Evolutionary conservation across 2,329 filamentous ascomycete species (phyloP), one percentile per base, ranked within the genome.

Genomic region (Colletotrichum sp.): DNA sequence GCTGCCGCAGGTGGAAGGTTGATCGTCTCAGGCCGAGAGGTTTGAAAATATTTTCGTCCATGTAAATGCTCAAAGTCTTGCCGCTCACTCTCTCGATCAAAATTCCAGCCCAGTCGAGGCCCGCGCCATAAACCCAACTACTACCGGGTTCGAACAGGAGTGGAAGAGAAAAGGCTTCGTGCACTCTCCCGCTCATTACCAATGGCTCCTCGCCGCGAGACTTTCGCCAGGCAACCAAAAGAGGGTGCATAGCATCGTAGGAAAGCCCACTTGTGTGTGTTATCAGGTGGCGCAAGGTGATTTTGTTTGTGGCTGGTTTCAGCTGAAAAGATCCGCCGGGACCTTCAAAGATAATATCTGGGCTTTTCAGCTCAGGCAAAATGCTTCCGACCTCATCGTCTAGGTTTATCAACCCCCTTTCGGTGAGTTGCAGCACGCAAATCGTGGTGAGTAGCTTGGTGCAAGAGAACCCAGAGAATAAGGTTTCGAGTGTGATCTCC

Each of bases 231-330:
- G 39, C 26, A 2, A 80, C 81, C n/a, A 88, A 72, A 3, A 71
- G 34, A 8, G 36, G 36, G 22, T 67, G 24, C 44, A 84, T 63
- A 62, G 85, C 84, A 34, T 83, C 81, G 79, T 90, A 90, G 6
- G 78, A 79, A 2, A 83, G 75, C 3, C 89, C 89, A 1, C 85
- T 83, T 30, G 84, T 86, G 77, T 90, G 89, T 1, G 85, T 87
- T 10, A 91, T 83, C 4, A 90, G 82, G 22, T 65, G 62, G n/a
- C 62, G 15, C 34, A 57, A 57, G 12, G 52, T 57, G 13, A 57
- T 57, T 57, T 57, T 57, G 24, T 57, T 57, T 16, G 26, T 24
- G 26, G 52, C 52, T 57, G 52, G 52, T 57, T 57, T 57, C 52
- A 57, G 52, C 16, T 24, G 52, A 24, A 57, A 57, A 18, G 52